Evolutionary conservation across 1,284 basidiomycete genomes (phyloP).

Genomic region (Leccinum subrobustum): DNA sequence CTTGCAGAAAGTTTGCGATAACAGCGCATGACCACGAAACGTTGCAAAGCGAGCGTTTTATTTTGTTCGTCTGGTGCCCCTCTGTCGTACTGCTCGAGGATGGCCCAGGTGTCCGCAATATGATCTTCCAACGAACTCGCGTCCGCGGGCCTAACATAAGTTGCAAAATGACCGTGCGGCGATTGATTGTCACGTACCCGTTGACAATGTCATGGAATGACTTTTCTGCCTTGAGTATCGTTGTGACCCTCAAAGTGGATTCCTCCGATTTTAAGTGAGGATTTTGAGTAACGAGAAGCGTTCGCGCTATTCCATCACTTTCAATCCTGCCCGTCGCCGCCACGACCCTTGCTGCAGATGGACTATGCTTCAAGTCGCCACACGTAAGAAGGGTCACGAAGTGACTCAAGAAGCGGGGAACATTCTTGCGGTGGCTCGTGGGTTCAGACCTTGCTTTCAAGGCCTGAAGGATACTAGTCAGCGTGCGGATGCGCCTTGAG

Average conservation of each 20-base stretch:
- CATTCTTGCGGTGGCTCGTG: not conserved
- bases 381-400: not conserved
- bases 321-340: too few species aligned
- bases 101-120: not conserved
- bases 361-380: too few species aligned
- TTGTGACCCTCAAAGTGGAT: not conserved
- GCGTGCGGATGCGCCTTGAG: not conserved
- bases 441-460: not conserved
- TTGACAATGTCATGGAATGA: not conserved
- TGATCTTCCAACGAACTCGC: not conserved
- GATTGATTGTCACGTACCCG: not conserved
- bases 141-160: not conserved
- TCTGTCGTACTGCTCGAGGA: not conserved
- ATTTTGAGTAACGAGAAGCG: too few species aligned
- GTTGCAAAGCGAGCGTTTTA: not conserved
- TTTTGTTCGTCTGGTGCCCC: not conserved
- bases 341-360: too few species aligned
- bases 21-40: not conserved
- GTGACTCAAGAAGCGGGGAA: not conserved
- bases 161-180: not conserved
- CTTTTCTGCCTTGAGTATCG: not conserved
- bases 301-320: too few species aligned
- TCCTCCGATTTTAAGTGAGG: too few species aligned
- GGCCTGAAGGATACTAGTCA: not conserved
- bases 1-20: not conserved